Percentiles rank a stretch among this genome's conserved stretches.
These are phyloP conservation scores for Hippophae tibetana DNA, from an alignment of 306 rosid genomes.

Conservation along the genomic window DNA sequence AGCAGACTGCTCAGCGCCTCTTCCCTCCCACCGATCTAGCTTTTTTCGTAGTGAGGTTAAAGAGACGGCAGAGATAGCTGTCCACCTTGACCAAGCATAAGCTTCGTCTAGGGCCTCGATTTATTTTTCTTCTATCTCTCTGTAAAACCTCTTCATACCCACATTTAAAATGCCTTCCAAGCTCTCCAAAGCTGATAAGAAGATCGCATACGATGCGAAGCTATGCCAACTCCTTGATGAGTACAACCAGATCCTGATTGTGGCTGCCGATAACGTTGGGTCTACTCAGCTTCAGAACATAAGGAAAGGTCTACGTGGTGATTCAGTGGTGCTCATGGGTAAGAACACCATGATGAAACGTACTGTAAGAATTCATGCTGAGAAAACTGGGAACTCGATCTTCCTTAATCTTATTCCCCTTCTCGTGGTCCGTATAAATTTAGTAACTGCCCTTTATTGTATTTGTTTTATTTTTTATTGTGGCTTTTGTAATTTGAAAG, in stretches of 20 bases:
- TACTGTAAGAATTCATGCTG: constrained; percentile 52
- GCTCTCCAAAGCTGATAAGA: constrained; percentile 74
- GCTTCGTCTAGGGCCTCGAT: constrained; percentile 15
- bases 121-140: not conserved
- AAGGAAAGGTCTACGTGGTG: constrained; percentile 73
- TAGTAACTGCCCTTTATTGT: not conserved
- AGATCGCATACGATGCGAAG: constrained; percentile 60
- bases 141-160: not conserved
- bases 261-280: constrained; percentile 86
- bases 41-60: constrained; percentile 6
- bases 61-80: constrained; percentile 14
- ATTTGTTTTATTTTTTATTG: not conserved
- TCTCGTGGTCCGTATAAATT: constrained; percentile 37
- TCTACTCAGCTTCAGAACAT: constrained; percentile 82
- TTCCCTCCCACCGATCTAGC: no score
- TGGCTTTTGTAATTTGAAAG: not conserved
- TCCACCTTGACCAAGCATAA: constrained; percentile 12
- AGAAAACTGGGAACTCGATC: constrained; percentile 54
- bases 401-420: constrained; percentile 73
- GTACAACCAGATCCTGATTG: constrained; percentile 60
- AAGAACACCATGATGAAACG: constrained; percentile 99
- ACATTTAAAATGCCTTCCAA: constrained; percentile 15
- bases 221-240: constrained; percentile 67
- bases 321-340: constrained; percentile 81
- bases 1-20: no score